phyloP scores from a whole-genome alignment of 129 eudicot species.

The Solidago caesia region DNA sequence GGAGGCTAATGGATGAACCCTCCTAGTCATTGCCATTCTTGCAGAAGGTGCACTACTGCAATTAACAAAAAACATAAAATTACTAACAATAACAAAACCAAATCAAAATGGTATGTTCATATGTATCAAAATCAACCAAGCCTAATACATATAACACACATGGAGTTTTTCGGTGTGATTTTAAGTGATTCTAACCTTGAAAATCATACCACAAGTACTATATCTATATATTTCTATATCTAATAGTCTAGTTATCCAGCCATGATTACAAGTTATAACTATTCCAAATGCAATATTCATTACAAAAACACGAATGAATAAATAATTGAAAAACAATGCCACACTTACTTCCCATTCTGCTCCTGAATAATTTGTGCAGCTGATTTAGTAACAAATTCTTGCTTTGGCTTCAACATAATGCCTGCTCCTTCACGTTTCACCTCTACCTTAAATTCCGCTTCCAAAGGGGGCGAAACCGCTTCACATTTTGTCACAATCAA shows the following conservation, averaged over 20 bases:
- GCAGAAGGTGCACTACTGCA: constrained; percentile 85
- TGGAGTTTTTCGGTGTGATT: neutral
- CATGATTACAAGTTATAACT: neutral
- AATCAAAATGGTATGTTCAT: neutral
- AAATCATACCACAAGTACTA: neutral
- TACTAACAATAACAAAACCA: neutral
- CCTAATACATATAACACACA: neutral
- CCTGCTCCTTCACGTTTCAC: constrained; percentile 43
- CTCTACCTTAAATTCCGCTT: constrained; percentile 51
- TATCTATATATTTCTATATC: neutral
- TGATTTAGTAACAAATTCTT: constrained; percentile 68
- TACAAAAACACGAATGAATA: neutral
- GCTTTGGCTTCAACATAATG: constrained; percentile 45
- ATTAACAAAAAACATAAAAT: neutral
- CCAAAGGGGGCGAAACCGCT: constrained; percentile 79
- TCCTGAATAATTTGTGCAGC: constrained; percentile 91
- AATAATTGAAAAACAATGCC: neutral
- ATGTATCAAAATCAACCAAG: neutral
- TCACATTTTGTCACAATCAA: constrained; percentile 79
- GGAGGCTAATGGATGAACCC: constrained; percentile 88
- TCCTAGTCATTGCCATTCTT: constrained; percentile 73
- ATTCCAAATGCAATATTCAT: neutral
- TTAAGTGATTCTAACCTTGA: neutral
- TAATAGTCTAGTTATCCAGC: neutral
- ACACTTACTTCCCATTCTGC: constrained; percentile 75